A percentile compares a stretch with the other conserved stretches of the same genome.
phyloP scores from a whole-genome alignment of 495 filamentous ascomycete species.

The Margaritispora aquatica region DNA sequence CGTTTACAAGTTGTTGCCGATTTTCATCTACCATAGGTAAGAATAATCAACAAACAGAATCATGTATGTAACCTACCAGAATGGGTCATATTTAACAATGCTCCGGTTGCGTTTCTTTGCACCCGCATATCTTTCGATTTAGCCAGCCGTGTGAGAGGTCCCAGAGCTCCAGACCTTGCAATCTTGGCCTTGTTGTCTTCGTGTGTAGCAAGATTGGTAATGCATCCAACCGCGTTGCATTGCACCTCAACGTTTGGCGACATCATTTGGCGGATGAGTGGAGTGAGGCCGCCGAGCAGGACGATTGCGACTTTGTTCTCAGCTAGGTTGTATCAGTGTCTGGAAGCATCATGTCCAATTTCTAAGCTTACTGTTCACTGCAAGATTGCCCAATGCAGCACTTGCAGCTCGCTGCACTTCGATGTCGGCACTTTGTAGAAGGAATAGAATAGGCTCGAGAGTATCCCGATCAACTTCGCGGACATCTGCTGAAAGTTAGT shows the following conservation, averaged over 20 bases:
- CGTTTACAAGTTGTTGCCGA: conserved; percentile 91
- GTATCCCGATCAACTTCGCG: conserved; percentile 92
- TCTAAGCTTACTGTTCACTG: conserved; percentile 78
- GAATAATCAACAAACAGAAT: neutral
- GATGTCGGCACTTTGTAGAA: conserved; percentile 90
- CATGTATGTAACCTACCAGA: conserved; percentile 57
- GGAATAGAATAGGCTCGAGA: conserved; percentile 89
- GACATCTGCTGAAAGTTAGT: conserved; percentile 59
- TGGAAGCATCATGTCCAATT: neutral
- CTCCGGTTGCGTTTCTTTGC: conserved; percentile 94
- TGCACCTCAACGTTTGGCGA: conserved; percentile 98
- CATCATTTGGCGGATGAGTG: conserved; percentile 97
- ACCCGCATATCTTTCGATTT: conserved; percentile 99
- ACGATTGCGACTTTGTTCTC: conserved; percentile 98
- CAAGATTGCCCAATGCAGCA: conserved; percentile 91
- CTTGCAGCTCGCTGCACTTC: conserved; percentile 97
- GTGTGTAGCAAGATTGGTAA: conserved; percentile 95
- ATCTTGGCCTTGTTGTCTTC: conserved; percentile 99
- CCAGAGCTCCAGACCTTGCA: conserved; percentile 86
- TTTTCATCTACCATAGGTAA: conserved; percentile 69
- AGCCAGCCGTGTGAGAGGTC: conserved; percentile 82
- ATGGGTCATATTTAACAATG: conserved; percentile 97
- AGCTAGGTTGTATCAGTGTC: conserved; percentile 53
- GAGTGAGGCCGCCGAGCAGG: conserved; percentile 78
- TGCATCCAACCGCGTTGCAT: conserved; percentile 98